phyloP scores from a whole-genome alignment of 768 basidiomycete genomes.

The Macrocybe gigantea region DNA sequence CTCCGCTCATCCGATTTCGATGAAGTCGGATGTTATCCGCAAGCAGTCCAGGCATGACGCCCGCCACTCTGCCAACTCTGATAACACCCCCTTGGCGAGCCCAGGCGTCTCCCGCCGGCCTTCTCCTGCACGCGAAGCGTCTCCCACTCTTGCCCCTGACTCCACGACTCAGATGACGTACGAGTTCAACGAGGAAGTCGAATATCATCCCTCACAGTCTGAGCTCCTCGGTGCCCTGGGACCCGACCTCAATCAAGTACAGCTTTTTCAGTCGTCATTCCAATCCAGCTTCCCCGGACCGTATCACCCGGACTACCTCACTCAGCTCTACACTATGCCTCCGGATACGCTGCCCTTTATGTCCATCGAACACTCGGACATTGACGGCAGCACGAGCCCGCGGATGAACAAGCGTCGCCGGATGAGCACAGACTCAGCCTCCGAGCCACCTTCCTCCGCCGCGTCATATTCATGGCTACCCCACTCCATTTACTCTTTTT shows the following conservation, averaged over 20 bases:
- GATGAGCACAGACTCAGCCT: slow-evolving; percentile 58
- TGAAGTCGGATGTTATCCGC: slow-evolving; percentile 89
- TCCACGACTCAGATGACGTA: slow-evolving; percentile 53
- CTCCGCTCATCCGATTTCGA: slow-evolving; percentile 79
- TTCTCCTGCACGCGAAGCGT: slow-evolving; percentile 56
- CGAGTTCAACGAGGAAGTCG: slow-evolving; percentile 41
- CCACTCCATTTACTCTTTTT: slow-evolving; percentile 21
- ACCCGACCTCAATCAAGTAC: slow-evolving; percentile 27
- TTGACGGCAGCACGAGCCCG: slow-evolving; percentile 34
- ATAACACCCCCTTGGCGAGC: slow-evolving; percentile 68
- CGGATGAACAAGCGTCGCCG: slow-evolving; percentile 62
- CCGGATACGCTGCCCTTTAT: slow-evolving; percentile 52
- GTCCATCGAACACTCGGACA: slow-evolving; percentile 37
- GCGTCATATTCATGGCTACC: slow-evolving; percentile 56
- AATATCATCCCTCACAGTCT: slow-evolving; percentile 45
- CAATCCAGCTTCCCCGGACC: slow-evolving; percentile 58
- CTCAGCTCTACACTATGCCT: slow-evolving; percentile 40
- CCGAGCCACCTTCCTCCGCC: slow-evolving; percentile 55
- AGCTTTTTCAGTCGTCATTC: slow-evolving; percentile 23
- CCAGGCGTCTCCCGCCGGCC: slow-evolving; percentile 70
- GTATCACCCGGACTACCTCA: slow-evolving; percentile 68
- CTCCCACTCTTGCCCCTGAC: slow-evolving; percentile 67
- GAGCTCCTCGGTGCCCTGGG: slow-evolving; percentile 48
- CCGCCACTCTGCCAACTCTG: slow-evolving; percentile 55
- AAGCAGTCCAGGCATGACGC: slow-evolving; percentile 83